Base-by-base conservation (phyloP, 2,329 filamentous ascomycete genomes). In the Cytospora chrysosperma region DNA sequence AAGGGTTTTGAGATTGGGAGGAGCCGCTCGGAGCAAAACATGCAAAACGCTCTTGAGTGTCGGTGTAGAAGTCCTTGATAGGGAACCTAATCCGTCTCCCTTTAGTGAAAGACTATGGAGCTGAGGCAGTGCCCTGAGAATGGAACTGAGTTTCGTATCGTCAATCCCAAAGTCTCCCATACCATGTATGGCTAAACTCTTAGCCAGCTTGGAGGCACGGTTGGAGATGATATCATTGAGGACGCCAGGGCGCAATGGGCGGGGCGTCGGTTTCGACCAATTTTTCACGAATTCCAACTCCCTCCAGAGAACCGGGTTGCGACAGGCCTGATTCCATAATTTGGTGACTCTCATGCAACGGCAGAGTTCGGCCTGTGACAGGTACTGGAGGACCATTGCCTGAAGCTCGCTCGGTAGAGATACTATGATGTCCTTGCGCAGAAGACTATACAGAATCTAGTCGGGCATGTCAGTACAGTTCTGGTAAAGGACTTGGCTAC, bases 261-360 rank as follows among this genome's bases (percentile, higher is more conserved):
- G 40, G 1, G 26, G 32, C 17, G 17, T 17, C 15, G 17, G 8
- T 26, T 7, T 17, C 4, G 28, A n/a, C 30, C 28, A 17, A 52
- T 27, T 1, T 17, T 13, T 51, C 10, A 61, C 34, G 27, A 66
- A 32, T 2, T 15, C 34, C 27, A 66, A 43, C 21, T 62, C 49
- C 6, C 17, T 64, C 65, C 65, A 66, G 7, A 66, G 56, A 17
- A 2, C 19, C 15, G 26, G 43, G n/a, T 65, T 34, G n/a, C 52
- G 43, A 27, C 55, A 64, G n/a, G 15, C 26, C 10, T 12, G 10
- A 5, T 65, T 62, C 65, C 65, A 66, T 17, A 32, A 28, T 50
- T 57, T 64, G 4, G 40, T 62, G 9, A 66, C 65, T 40, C 51
- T 34, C 65, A 66, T 65, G 27, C 62, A 51, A 27, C 40, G 34